Conservation (phyloP, 495 filamentous ascomycete species). For the Penicillium cataractarum region DNA sequence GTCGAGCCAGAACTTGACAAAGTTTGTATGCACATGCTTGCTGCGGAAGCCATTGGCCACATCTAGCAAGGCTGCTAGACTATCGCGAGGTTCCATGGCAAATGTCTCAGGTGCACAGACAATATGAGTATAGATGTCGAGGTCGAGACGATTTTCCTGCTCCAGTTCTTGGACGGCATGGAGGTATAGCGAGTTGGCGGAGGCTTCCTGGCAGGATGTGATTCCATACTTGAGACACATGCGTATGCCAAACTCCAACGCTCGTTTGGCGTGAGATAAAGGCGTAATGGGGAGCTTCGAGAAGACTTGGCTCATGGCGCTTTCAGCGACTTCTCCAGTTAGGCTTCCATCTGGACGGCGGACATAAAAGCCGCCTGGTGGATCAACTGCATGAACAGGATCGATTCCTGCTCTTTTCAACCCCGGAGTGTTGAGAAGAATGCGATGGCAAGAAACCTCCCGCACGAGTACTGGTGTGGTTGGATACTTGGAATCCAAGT, state of each 20-base stretch:
- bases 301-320: not conserved
- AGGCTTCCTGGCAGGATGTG: not conserved
- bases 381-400: not conserved
- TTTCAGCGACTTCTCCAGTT: not conserved
- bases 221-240: not conserved
- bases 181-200: not conserved
- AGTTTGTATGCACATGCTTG: slow-evolving; percentile 5
- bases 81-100: not conserved
- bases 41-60: not conserved
- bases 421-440: not conserved
- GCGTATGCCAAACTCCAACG: not conserved
- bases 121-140: slow-evolving; percentile 2
- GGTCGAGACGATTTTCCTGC: not conserved
- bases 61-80: slow-evolving; percentile 4
- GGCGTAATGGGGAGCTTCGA: not conserved
- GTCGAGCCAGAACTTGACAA: not conserved
- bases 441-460: not conserved
- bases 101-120: slow-evolving; percentile 1
- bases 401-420: not conserved
- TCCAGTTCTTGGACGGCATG: not conserved
- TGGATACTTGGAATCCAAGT: not conserved
- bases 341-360: not conserved
- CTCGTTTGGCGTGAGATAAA: not conserved
- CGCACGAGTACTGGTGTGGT: not conserved
- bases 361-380: not conserved